Evolutionary conservation across 2,329 filamentous ascomycete species (phyloP), one percentile per base, ranked within the genome.

Genomic region (Eutypa lata): DNA sequence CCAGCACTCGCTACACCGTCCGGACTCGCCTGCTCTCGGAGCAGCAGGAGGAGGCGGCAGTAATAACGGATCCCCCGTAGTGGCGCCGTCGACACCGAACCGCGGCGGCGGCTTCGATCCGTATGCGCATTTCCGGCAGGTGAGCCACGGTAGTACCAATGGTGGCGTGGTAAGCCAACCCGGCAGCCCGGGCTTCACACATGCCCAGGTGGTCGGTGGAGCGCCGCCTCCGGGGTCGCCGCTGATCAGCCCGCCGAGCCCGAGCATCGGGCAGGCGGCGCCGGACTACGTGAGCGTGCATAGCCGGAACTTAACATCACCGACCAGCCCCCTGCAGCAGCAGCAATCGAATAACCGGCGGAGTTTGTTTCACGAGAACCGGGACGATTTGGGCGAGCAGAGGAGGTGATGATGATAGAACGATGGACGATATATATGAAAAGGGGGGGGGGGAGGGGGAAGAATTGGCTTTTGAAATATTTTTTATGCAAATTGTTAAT

Each of bases 1-100:
- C 19, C n/a, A 37, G 3, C n/a, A 45, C 6, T 3, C 46, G 31
- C 7, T 48, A n/a, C 52, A 61, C n/a, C 55, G 58, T 11, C 51
- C 59, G 7, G 64, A 67, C 53, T 68, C 64, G 10, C 63, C 65
- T 6, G 44, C 65, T 3, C 51, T 67, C 6, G 61, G 57, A n/a
- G n/a, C n/a, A n/a, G n/a, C n/a, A n/a, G n/a, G n/a, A n/a, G n/a
- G n/a, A 7, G 51, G 13, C 46, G 8, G 47, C 21, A 16, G 19
- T 53, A 8, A 40, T 22, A 40, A n/a, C 48, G 18, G 18, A 11
- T 42, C 38, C 10, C 38, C 38, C 8, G 13, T 21, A 3, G 38
- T 6, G n/a, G 38, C n/a, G 7, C n/a, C 3, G 18, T 14, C 19
- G n/a, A 22, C 38, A 10, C 38, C 19, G n/a, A 42, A 10, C n/a